Evolutionary conservation across 1,139 yeast species (phyloP), one percentile per base, ranked within the genome.

Genomic region (Diutina ranongensis): DNA sequence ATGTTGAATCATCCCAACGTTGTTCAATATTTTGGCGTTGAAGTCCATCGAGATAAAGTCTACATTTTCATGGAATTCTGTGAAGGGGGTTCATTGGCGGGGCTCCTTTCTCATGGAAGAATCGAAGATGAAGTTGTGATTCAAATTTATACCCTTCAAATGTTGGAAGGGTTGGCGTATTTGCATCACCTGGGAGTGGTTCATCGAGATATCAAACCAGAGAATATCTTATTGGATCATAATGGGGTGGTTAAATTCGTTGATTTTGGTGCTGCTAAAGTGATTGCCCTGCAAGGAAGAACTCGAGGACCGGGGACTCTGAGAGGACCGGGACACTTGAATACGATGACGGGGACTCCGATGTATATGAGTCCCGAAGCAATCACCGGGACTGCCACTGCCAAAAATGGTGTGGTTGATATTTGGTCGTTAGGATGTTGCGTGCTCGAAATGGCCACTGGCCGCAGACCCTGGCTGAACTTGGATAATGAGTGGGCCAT

Each of bases 361-460:
- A 92, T 92, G 97, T 92, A 92, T 62, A 92, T 92, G 98, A 86
- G 97, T 0, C 98, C 98, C 0, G 98, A 92, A 59, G 88, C 87
- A 0, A 88, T 92, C 48, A 85, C 94, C 1, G 97, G 97, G 1
- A 69, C 80, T 3, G 66, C 74, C 3, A 64, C 75, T 2, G 84
- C 81, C 36, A 73, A 76, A 48, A 80, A 74, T 55, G 94, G 94
- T 1, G 80, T 83, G 8, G 80, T 81, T 45, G 98, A 83, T 61
- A 78, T 83, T 31, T 83, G 94, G 94, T 82, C 94, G 1, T 66
- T 83, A 40, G 94, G 94, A 8, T 83, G 94, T 58, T 83, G 88
- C 62, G 81, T 83, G 2, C 62, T 83, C 32, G 92, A 83, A 59
- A 83, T 83, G 94, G 81, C 86, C 2, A 83, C 92, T 0, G 94